Conservation (phyloP, 106 monocot genomes). For the Alisma plantagoaquatica region DNA sequence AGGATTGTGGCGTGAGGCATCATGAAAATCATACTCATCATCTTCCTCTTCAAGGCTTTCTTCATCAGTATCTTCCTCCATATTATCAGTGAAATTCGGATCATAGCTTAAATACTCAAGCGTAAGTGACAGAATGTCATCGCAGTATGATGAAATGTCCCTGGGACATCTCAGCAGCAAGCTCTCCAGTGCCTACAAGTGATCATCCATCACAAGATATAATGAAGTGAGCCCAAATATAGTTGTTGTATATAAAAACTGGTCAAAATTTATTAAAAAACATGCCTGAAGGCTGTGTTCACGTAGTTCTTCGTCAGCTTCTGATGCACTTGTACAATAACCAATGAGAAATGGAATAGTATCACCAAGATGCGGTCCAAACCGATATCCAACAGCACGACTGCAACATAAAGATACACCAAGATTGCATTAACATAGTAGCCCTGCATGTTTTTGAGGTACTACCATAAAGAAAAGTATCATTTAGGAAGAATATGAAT, state of each 20-base stretch:
- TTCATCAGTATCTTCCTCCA: constrained; percentile 96
- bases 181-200: constrained; percentile 77
- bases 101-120: constrained; percentile 93
- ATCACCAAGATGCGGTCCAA: constrained; percentile 86
- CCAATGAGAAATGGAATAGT: constrained; percentile 85
- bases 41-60: constrained; percentile 82
- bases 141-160: constrained; percentile 79
- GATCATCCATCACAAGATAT: too few relatives aligned
- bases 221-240: too few relatives aligned
- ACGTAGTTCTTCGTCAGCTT: constrained; percentile 95
- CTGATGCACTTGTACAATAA: constrained; percentile 88
- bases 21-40: constrained; percentile 88
- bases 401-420: too few relatives aligned
- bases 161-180: constrained; percentile 90
- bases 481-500: too few relatives aligned
- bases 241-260: too few relatives aligned
- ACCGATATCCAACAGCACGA: constrained; percentile 96
- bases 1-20: too few relatives aligned
- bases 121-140: constrained; percentile 63
- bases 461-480: too few relatives aligned
- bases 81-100: constrained; percentile 97
- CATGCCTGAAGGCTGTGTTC: constrained; percentile 96
- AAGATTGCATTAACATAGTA: too few relatives aligned
- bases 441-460: too few relatives aligned
- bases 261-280: too few relatives aligned